Evolutionary conservation across 176 grass and related monocot species (phyloP).

Genomic region (Cenchrus fungigraminus): DNA sequence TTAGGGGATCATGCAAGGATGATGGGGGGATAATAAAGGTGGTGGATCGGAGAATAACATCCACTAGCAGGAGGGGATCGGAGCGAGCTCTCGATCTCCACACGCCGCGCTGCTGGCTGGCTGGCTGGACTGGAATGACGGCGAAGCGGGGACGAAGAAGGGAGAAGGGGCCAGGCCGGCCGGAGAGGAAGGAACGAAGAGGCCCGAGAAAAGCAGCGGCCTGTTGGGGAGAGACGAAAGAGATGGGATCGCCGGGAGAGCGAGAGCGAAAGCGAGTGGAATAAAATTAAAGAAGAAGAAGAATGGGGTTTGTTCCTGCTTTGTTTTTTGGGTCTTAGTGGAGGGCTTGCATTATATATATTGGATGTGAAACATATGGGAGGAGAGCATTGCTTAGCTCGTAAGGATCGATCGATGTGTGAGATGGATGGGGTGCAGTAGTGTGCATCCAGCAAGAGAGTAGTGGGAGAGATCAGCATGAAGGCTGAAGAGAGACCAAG

Average conservation of each 20-base stretch:
- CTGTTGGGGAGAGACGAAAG: slow-evolving; percentile 1
- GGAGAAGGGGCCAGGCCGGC: background rate
- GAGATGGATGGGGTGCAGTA: slow-evolving; percentile 16
- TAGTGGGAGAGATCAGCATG: background rate
- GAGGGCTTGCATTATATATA: slow-evolving; percentile 56
- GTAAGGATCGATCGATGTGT: slow-evolving; percentile 41
- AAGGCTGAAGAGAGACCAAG: background rate
- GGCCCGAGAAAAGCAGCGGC: background rate
- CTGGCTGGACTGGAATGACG: slow-evolving; percentile 33
- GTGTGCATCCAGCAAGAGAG: slow-evolving; percentile 3
- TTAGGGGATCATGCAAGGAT: slow-evolving; percentile 58
- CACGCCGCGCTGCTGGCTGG: background rate
- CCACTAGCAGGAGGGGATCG: slow-evolving; percentile 41
- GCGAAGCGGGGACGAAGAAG: slow-evolving; percentile 3
- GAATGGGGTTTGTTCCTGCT: slow-evolving; percentile 27
- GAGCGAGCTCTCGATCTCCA: background rate
- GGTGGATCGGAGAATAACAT: slow-evolving; percentile 61
- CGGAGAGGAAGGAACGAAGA: slow-evolving; percentile 25
- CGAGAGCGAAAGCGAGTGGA: slow-evolving; percentile 49
- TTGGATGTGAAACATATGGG: slow-evolving; percentile 70
- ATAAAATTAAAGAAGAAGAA: slow-evolving; percentile 59
- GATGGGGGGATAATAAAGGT: slow-evolving; percentile 49
- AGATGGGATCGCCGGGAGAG: slow-evolving; percentile 16
- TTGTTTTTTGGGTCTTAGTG: slow-evolving; percentile 53
- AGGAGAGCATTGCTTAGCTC: slow-evolving; percentile 48